Evolutionary conservation across 2,329 filamentous ascomycete species (phyloP), one percentile per base, ranked within the genome.

Genomic region (Aspergillus carbonarius): DNA sequence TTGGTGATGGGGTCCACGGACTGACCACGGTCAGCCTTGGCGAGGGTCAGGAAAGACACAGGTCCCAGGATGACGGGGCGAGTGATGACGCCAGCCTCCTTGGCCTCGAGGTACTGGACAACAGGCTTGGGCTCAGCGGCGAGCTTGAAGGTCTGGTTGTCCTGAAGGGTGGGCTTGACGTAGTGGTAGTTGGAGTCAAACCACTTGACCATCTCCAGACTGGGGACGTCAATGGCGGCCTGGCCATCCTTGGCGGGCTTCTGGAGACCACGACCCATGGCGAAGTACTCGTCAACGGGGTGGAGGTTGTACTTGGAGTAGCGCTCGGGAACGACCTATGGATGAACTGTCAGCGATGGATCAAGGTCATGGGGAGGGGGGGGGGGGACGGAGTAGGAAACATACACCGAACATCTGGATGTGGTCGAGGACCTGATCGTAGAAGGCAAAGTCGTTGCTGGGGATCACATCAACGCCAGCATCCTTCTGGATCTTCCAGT

Each of bases 181-280:
- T 99, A 99, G 87, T 98, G 95, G 89, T 99, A 99, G 90, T 99
- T 99, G 68, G 92, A 96, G 86, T 99, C 95, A 78, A 99, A 99
- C 95, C 95, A 99, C 86, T 99, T 99, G 73, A 99, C 95, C 95
- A 99, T 99, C 86, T 99, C 95, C 81, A 96, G 83, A 74, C 85
- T 86, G 70, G 93, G 92, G 68, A 98, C 95, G 80, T 99, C 95
- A 71, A 98, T 85, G 57, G 78, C 80, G 53, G 75, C 67, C 64
- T 72, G 67, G 59, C 71, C 70, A 57, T 78, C 76, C 60, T 76
- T 75, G 59, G 79, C 91, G 87, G 75, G 88, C 87, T 88, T 96
- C 83, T 99, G 95, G 83, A 96, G 93, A 76, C 95, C 95, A 88
- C 95, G 91, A 75, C 95, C 95, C 92, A 99, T 96, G 81, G 95